phyloP scores from a whole-genome alignment of 257 asterid species.

The Thymus quinquecostatus region DNA sequence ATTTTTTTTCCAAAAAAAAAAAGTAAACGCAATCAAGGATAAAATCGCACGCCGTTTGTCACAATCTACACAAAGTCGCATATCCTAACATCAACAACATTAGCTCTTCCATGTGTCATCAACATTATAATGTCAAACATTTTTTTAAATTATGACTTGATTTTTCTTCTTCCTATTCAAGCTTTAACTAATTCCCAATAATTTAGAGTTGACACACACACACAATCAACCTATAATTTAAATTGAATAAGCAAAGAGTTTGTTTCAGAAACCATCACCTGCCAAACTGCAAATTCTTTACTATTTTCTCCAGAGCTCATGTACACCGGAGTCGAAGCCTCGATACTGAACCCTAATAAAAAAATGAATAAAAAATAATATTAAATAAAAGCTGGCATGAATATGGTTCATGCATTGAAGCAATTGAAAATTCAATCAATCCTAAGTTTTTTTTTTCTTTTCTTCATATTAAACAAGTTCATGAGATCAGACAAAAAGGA shows the following conservation, averaged over 20 bases:
- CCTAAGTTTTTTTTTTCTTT: background rate
- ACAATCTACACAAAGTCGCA: conserved; percentile 22
- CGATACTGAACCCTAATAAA: conserved; percentile 1
- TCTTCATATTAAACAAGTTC: background rate
- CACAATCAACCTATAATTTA: conserved; percentile 14
- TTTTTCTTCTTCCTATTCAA: background rate
- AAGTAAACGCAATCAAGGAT: conserved; percentile 16
- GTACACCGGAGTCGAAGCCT: background rate
- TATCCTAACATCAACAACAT: background rate
- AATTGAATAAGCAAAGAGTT: conserved; percentile 24
- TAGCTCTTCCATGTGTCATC: conserved; percentile 33
- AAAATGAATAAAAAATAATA: background rate
- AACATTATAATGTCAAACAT: conserved; percentile 30
- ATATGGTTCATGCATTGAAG: conserved; percentile 27
- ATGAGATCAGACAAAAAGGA: conserved; percentile 42
- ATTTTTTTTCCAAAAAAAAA: background rate
- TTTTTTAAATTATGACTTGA: background rate
- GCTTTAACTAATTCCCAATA: conserved; percentile 14
- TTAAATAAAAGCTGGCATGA: conserved; percentile 33
- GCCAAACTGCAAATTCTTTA: conserved; percentile 28
- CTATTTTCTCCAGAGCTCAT: background rate
- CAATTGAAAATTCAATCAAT: conserved; percentile 29
- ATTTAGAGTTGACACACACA: conserved; percentile 29
- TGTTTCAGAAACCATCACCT: conserved; percentile 32
- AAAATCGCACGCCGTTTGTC: conserved; percentile 24